A percentile compares a stretch with the other conserved stretches of the same genome.
These are phyloP conservation scores for Chrysoporthe puriensis DNA, from an alignment of 2,329 filamentous ascomycete species.

Conservation along the genomic window DNA sequence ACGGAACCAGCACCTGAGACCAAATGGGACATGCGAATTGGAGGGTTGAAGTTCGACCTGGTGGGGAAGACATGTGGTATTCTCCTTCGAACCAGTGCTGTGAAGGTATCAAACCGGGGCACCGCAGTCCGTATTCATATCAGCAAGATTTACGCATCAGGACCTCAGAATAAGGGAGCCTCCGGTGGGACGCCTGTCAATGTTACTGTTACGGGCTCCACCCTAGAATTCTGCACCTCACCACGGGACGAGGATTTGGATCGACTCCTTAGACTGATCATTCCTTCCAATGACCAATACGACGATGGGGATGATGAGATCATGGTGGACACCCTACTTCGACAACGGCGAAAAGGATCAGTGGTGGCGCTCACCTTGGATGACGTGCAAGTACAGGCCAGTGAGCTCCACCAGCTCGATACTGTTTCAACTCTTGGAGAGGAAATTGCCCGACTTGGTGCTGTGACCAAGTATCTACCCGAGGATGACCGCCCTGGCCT, in stretches of 20 bases:
- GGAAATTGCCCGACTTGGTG: slow-evolving; percentile 81
- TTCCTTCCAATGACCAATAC: slow-evolving; percentile 88
- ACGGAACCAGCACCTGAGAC: slow-evolving; percentile 51
- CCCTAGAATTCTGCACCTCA: slow-evolving; percentile 71
- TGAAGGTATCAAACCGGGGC: slow-evolving; percentile 78
- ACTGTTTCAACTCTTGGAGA: slow-evolving; percentile 73
- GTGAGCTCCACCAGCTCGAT: slow-evolving; percentile 66
- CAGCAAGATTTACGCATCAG: slow-evolving; percentile 73
- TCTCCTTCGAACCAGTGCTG: slow-evolving; percentile 73
- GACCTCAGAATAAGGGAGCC: slow-evolving; percentile 64
- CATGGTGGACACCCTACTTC: slow-evolving; percentile 85
- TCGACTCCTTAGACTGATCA: slow-evolving; percentile 81
- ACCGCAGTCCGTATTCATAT: slow-evolving; percentile 74
- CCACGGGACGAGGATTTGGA: slow-evolving; percentile 83
- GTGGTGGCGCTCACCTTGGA: slow-evolving; percentile 74
- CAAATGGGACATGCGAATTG: slow-evolving; percentile 78
- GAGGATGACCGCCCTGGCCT: slow-evolving; percentile 94
- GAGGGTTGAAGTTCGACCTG: slow-evolving; percentile 76
- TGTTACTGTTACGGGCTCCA: slow-evolving; percentile 66
- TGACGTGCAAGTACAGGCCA: slow-evolving; percentile 64
- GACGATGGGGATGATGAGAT: slow-evolving; percentile 88
- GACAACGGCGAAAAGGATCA: slow-evolving; percentile 84
- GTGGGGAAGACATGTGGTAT: slow-evolving; percentile 77
- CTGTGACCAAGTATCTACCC: slow-evolving; percentile 90
- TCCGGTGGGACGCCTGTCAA: slow-evolving; percentile 62